Percentiles rank a stretch among this genome's conserved stretches.
Evolutionary conservation across 176 grass and related monocot species (phyloP).

Genomic region (Oryza nivara): DNA sequence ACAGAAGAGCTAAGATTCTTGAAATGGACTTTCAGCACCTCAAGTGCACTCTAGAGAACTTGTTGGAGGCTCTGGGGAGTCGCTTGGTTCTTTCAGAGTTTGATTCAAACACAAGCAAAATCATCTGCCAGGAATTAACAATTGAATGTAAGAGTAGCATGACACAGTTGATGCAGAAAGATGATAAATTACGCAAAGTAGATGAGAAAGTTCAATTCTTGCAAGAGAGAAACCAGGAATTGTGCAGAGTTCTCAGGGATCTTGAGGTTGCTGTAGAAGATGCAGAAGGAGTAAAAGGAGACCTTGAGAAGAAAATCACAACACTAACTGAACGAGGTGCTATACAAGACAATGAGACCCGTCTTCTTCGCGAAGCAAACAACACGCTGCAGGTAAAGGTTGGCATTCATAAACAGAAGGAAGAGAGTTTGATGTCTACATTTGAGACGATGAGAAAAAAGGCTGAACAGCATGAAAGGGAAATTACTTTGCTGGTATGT

Average conservation of each 20-base stretch:
- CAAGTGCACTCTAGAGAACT: slow-evolving; percentile 30
- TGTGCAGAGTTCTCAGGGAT: slow-evolving; percentile 38
- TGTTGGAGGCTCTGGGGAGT: slow-evolving; percentile 48
- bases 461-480: slow-evolving; percentile 51
- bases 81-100: slow-evolving; percentile 55
- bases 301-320: slow-evolving; percentile 44
- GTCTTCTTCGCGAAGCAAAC: slow-evolving; percentile 42
- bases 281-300: slow-evolving; percentile 40
- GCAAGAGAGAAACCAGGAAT: slow-evolving; percentile 40
- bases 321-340: slow-evolving; percentile 37
- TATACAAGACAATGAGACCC: slow-evolving; percentile 37
- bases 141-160: slow-evolving; percentile 35
- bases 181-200: slow-evolving; percentile 36
- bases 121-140: slow-evolving; percentile 47
- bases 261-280: slow-evolving; percentile 39
- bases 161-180: slow-evolving; percentile 34
- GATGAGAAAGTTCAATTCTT: slow-evolving; percentile 42
- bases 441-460: slow-evolving; percentile 46
- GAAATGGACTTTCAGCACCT: slow-evolving; percentile 50
- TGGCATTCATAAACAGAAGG: slow-evolving; percentile 42
- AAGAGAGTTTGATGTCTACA: slow-evolving; percentile 47
- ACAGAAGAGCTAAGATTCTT: slow-evolving; percentile 37
- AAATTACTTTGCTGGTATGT: slow-evolving; percentile 49
- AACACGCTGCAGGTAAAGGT: slow-evolving; percentile 48
- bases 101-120: slow-evolving; percentile 46